Evolutionary conservation across 176 grass and related monocot genomes (phyloP).

Genomic region (Sorghum bicolor): DNA sequence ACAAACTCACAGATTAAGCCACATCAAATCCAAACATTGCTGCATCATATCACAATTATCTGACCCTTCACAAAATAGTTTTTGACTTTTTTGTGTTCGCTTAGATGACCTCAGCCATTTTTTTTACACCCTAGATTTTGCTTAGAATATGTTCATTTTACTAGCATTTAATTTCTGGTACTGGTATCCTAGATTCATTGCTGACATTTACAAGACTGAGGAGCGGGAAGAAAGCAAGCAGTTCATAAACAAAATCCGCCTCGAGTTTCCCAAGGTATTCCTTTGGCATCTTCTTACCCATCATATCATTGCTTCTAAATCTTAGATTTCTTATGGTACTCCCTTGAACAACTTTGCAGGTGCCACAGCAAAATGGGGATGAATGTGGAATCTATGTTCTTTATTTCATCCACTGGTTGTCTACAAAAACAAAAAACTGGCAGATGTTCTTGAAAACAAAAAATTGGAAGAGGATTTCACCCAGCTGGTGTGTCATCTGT

Average conservation of each 20-base stretch:
- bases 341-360: slow-evolving; percentile 44
- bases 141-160: background rate
- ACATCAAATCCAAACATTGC: slow-evolving; percentile 1
- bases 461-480: slow-evolving; percentile 54
- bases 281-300: slow-evolving; percentile 8
- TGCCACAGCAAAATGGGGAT: slow-evolving; percentile 80
- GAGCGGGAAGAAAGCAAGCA: slow-evolving; percentile 55
- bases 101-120: background rate
- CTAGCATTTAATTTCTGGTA: slow-evolving; percentile 1
- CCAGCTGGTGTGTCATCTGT: slow-evolving; percentile 39
- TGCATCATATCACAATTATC: background rate
- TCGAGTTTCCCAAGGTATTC: slow-evolving; percentile 74
- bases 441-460: slow-evolving; percentile 48
- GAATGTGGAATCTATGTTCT: slow-evolving; percentile 91
- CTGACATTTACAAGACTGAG: slow-evolving; percentile 73
- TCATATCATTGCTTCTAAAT: slow-evolving; percentile 12
- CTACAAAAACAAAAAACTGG: slow-evolving; percentile 37
- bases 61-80: background rate
- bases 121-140: background rate
- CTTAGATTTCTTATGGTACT: background rate
- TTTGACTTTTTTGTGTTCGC: slow-evolving; percentile 1
- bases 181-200: slow-evolving; percentile 53
- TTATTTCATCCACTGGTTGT: slow-evolving; percentile 74
- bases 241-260: slow-evolving; percentile 62
- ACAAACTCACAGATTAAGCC: background rate